phyloP scores from a whole-genome alignment of 805 yeast species.

The Wickerhamiella bombiphila region DNA sequence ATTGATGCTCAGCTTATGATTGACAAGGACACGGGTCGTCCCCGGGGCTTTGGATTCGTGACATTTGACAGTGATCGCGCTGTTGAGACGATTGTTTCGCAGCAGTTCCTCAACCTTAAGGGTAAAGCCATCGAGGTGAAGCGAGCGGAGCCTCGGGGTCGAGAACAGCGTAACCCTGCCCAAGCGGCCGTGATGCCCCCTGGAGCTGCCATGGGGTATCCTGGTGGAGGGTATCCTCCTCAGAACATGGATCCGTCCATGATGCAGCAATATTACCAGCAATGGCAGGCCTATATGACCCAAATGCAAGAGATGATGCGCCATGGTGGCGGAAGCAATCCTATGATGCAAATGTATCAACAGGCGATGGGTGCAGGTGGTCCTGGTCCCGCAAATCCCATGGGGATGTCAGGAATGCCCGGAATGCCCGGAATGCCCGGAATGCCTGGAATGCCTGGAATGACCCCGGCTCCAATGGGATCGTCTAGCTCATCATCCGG shows the following conservation, averaged over 20 bases:
- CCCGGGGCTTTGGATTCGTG: constrained; percentile 94
- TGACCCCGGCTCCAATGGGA: constrained; percentile 7
- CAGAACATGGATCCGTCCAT: constrained; percentile 28
- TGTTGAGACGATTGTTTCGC: constrained; percentile 74
- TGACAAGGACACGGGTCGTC: constrained; percentile 91
- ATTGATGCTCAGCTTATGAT: constrained; percentile 95
- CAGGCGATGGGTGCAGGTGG: constrained; percentile 10
- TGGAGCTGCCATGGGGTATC: neutral
- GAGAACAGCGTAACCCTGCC: constrained; percentile 1
- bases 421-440: constrained; percentile 12
- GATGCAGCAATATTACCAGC: constrained; percentile 31
- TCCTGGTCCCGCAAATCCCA: constrained; percentile 16
- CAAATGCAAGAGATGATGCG: constrained; percentile 27
- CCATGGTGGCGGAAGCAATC: constrained; percentile 13
- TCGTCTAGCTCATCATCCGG: constrained; percentile 1
- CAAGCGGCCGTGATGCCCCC: constrained; percentile 1
- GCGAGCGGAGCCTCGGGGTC: constrained; percentile 29
- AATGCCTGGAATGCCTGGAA: constrained; percentile 5
- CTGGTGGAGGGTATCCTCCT: constrained; percentile 8
- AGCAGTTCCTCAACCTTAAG: constrained; percentile 67
- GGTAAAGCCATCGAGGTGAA: constrained; percentile 46
- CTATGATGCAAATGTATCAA: constrained; percentile 11
- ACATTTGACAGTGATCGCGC: constrained; percentile 92
- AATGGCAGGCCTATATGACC: constrained; percentile 27
- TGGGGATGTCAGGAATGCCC: constrained; percentile 14